Conservation (phyloP, 2,329 filamentous ascomycete genomes). For the Tolypocladium pustulatum region DNA sequence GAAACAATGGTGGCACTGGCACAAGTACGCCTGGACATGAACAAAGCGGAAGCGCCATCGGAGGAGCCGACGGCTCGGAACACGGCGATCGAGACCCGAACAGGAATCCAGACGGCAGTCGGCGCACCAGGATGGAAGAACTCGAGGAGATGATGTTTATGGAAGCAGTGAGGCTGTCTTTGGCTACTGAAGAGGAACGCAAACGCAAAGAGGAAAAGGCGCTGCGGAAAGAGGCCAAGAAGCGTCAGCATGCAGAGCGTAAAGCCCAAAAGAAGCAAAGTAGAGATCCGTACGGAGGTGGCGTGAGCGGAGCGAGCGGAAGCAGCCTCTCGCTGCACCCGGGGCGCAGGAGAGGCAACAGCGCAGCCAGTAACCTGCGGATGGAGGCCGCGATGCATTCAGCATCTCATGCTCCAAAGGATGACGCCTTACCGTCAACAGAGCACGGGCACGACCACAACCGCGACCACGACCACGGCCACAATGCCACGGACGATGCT, state of each 20-base stretch:
- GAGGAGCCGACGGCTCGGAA: conserved; percentile 13
- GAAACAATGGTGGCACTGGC: conserved; percentile 32
- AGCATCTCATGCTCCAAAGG: conserved; percentile 21
- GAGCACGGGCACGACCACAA: conserved; percentile 14
- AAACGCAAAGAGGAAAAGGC: conserved; percentile 58
- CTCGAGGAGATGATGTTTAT: conserved; percentile 98
- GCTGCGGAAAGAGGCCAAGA: conserved; percentile 66
- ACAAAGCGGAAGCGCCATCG: conserved; percentile 3
- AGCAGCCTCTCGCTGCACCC: conserved; percentile 55
- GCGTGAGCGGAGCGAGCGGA: conserved; percentile 37
- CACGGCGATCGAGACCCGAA: conserved; percentile 9
- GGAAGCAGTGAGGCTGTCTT: conserved; percentile 82
- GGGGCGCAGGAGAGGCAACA: conserved; percentile 49
- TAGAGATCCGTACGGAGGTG: conserved; percentile 24
- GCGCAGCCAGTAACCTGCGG: conserved; percentile 47
- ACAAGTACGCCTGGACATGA: conserved; percentile 16
- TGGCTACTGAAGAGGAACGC: conserved; percentile 91
- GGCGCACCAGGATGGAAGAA: conserved; percentile 61
- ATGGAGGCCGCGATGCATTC: conserved; percentile 43
- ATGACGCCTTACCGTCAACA: conserved; percentile 10
- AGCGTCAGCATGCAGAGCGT: conserved; percentile 72
- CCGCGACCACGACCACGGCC: conserved; percentile 11
- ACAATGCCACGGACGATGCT: conserved; percentile 19
- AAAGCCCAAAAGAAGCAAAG: conserved; percentile 59
- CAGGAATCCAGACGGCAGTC: conserved; percentile 12